Conservation (phyloP, 805 yeast species). For the Zygoascus bituminiphila region DNA sequence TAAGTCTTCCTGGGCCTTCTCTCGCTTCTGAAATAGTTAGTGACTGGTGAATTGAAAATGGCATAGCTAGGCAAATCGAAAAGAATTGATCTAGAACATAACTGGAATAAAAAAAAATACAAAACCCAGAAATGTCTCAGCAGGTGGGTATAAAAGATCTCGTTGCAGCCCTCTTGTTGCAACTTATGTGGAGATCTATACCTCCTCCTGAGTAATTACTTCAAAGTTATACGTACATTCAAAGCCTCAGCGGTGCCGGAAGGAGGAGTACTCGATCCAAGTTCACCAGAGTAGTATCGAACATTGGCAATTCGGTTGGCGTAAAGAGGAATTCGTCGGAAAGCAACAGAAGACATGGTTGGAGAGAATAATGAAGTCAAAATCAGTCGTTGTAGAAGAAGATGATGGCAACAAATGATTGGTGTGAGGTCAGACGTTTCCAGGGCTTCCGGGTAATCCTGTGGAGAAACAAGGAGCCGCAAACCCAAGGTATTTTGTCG, state of each 20-base stretch:
- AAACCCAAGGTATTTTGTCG: neutral
- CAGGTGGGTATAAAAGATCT: no score
- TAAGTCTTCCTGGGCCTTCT: conserved; percentile 82
- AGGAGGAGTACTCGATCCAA: conserved; percentile 54
- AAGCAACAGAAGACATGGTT: conserved; percentile 5
- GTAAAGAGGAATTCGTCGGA: neutral
- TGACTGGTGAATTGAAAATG: no score
- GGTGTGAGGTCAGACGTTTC: neutral
- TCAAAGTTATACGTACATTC: conserved; percentile 38
- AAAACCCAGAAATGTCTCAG: no score
- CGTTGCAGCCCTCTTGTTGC: no score
- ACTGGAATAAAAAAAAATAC: no score
- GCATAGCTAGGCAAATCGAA: no score
- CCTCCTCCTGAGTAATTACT: no score
- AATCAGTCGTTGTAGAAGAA: neutral
- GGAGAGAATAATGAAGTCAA: neutral
- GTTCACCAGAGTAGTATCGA: conserved; percentile 38
- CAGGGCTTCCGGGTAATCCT: neutral
- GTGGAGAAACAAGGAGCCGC: neutral
- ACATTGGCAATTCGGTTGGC: conserved; percentile 5
- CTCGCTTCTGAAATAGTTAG: conserved; percentile 53
- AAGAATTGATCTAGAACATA: no score
- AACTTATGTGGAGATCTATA: no score
- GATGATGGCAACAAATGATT: neutral
- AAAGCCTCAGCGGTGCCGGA: conserved; percentile 54